These are phyloP conservation scores for Termitomyces bulborhizus DNA, from an alignment of 768 basidiomycete genomes.

Conservation along the genomic window DNA sequence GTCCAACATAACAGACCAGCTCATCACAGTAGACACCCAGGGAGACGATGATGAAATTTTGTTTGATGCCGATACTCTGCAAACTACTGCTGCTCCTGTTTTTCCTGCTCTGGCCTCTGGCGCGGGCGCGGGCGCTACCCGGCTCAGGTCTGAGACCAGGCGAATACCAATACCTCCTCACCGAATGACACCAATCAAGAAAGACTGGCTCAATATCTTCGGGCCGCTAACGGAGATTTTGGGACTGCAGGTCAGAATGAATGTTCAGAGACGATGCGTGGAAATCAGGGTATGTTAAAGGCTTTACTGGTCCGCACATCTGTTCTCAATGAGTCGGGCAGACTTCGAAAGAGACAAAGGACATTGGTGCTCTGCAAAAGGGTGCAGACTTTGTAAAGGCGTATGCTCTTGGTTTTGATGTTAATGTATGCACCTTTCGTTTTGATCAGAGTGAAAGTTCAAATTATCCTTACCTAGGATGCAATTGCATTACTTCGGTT, in stretches of 20 bases:
- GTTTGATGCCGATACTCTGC: constrained; percentile 49
- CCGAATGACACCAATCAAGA: constrained; percentile 95
- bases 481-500: constrained; percentile 91
- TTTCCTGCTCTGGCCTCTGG: constrained; percentile 67
- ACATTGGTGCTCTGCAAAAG: constrained; percentile 89
- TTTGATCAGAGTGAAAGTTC: not conserved
- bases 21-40: constrained; percentile 19
- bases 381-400: constrained; percentile 97
- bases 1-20: constrained; percentile 11
- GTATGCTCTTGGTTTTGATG: constrained; percentile 90
- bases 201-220: constrained; percentile 31
- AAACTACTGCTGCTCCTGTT: constrained; percentile 47
- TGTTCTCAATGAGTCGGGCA: constrained; percentile 18
- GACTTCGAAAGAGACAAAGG: constrained; percentile 95
- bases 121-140: constrained; percentile 45
- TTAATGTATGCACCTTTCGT: constrained; percentile 58
- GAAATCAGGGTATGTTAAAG: constrained; percentile 76
- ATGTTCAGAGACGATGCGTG: constrained; percentile 80
- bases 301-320: not conserved
- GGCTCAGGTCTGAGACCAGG: constrained; percentile 78
- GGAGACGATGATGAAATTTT: constrained; percentile 57
- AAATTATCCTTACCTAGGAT: constrained; percentile 48
- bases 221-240: constrained; percentile 93
- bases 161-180: constrained; percentile 92
- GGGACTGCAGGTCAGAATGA: constrained; percentile 96